Evolutionary conservation across 352 stramenopile species (phyloP), one percentile per base, ranked within the genome.

Genomic region (Phytophthora syringae): DNA sequence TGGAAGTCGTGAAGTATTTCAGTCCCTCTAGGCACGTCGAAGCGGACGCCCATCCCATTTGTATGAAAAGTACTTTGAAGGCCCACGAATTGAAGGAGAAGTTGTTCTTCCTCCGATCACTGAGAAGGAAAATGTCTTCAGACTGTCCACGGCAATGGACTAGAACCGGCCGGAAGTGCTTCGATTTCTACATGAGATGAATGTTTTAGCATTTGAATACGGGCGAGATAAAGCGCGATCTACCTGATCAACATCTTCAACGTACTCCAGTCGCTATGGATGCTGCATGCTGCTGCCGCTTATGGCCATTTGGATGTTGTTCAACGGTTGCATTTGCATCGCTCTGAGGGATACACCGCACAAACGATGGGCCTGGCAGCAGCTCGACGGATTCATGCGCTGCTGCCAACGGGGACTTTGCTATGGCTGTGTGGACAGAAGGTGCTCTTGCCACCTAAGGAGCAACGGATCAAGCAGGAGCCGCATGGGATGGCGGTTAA

Each of bases 1-100:
- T 66, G 11, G 37, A 60, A 1, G 18, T 67, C 1, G 50, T 67
- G 5, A 22, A 67, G 11, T 60, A 22, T 22, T n/a, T n/a, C n/a
- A n/a, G n/a, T n/a, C n/a, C n/a, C n/a, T n/a, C n/a, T n/a, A n/a
- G n/a, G n/a, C n/a, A n/a, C n/a, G n/a, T n/a, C n/a, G n/a, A n/a
- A n/a, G n/a, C n/a, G n/a, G n/a, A n/a, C n/a, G n/a, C n/a, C n/a
- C n/a, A n/a, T n/a, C n/a, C n/a, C n/a, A n/a, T n/a, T 9, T 67
- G 6, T 50, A 50, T n/a, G 36, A 67, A 37, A 42, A 50, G 7
- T 67, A 55, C 11, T 18, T 1, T 43, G 39, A 60, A 53, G 43
- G 56, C 13, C 5, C 6, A 39, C 6, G 2, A 39, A 4, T 39
- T 4, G 32, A 39, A 39, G 32, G 32, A 28, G 10, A 27, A 28